These are phyloP conservation scores for Oryza punctata DNA, from an alignment of 176 grass and related monocot species.

Conservation along the genomic window DNA sequence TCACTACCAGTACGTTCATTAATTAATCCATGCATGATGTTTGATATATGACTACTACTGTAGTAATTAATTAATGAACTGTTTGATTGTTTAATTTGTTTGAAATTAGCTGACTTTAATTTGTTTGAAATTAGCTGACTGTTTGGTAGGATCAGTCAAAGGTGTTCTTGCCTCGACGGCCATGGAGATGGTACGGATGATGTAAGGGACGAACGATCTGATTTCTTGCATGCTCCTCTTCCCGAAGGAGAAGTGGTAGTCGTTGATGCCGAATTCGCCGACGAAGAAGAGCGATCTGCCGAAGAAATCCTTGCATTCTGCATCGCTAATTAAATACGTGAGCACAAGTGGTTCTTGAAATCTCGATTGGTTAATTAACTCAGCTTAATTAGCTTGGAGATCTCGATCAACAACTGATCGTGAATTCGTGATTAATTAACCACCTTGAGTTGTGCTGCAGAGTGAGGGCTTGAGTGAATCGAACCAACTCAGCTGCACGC, in stretches of 20 bases:
- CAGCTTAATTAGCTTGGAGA: too few species aligned
- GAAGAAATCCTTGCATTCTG: constrained; percentile 48
- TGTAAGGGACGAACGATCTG: constrained; percentile 26
- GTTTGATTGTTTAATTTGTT: too few species aligned
- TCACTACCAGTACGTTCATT: too few species aligned
- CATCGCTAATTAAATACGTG: neutral
- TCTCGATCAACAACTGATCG: too few species aligned
- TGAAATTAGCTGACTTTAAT: too few species aligned
- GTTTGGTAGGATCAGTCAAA: too few species aligned
- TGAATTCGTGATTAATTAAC: neutral
- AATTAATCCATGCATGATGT: too few species aligned
- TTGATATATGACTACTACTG: too few species aligned
- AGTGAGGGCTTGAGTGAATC: constrained; percentile 47
- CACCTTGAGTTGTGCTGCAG: constrained; percentile 40
- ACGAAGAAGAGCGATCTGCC: constrained; percentile 52
- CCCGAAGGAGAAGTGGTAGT: constrained; percentile 30
- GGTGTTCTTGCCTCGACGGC: constrained; percentile 49
- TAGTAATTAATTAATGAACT: too few species aligned
- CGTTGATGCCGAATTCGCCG: constrained; percentile 48
- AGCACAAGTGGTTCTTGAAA: neutral
- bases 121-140: too few species aligned
- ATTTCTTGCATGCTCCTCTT: constrained; percentile 34
- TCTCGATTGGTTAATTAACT: neutral
- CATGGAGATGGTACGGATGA: constrained; percentile 39
- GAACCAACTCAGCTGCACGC: constrained; percentile 54